Base-by-base conservation (phyloP, 306 rosid genomes). In the Rosa rugosa region DNA sequence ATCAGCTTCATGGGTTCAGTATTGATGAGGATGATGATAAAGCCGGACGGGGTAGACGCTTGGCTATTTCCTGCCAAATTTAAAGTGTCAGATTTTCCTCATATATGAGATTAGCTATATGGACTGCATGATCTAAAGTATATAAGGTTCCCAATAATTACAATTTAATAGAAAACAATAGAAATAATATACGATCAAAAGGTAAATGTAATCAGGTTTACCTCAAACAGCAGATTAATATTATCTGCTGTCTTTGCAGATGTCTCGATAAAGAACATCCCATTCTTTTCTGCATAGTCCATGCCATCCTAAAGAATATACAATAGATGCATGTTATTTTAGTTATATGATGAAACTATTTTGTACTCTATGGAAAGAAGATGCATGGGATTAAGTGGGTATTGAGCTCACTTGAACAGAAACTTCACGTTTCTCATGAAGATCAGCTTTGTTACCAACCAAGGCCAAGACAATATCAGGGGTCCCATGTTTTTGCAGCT, bases 201-300 rank as follows among this genome's bases (percentile, higher is more conserved):
- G 31, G 54, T 25, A 70, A 73, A 76, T 25, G 79, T 79, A 5
- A 75, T 27, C 77, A 46, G 71, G 59, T 75, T 68, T 91, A 96
- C 99, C 99, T 93, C 97, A 81, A 96, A 96, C 79, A 96, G 91
- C 84, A 93, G 93, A 79, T 93, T 96, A 69, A 96, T 93, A 78
- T 96, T 96, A 83, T 96, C 98, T 10, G 99, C 99, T 8, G 99
- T 96, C 90, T 93, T 96, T 57, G 99, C 99, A 53, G 99, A 96
- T 73, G 99, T 93, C 92, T 96, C 99, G n/a, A 93, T 96, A 62
- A 90, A 96, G 92, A 96, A 93, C 98, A 96, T 91, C 75, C 96
- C 94, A 20, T 91, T 96, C 92, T 90, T 91, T 85, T 96, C 98
- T 3, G 99, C 98, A 81, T 89, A 93, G 38, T 93, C 98, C 75